These are phyloP conservation scores for Knufia petricola DNA, from an alignment of 2,329 filamentous ascomycete genomes.

Conservation along the genomic window DNA sequence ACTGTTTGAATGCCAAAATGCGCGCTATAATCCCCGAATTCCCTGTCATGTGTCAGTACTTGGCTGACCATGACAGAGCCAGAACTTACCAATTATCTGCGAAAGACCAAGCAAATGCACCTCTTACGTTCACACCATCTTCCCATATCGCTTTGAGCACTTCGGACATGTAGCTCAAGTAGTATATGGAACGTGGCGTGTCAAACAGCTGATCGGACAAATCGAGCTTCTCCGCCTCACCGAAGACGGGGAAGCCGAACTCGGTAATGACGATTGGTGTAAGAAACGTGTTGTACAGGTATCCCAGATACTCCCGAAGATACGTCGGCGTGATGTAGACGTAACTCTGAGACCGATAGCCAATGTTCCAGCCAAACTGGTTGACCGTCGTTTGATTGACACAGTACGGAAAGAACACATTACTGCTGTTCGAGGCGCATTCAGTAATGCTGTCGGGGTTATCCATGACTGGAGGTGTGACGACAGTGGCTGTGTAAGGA, in stretches of 20 bases:
- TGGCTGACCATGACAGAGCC: constrained; percentile 9
- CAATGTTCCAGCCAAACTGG: constrained; percentile 48
- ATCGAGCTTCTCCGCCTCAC: constrained; percentile 36
- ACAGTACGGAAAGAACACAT: constrained; percentile 44
- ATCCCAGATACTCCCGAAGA: constrained; percentile 49
- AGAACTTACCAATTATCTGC: constrained; percentile 25
- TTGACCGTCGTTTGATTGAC: constrained; percentile 40
- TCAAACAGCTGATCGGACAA: constrained; percentile 46
- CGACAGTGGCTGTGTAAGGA: constrained; percentile 48
- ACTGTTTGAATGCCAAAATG: constrained; percentile 51
- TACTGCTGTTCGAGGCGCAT: constrained; percentile 40
- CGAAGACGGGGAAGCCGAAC: constrained; percentile 48
- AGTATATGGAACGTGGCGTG: constrained; percentile 45
- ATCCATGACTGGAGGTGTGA: constrained; percentile 34
- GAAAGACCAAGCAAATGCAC: constrained; percentile 46
- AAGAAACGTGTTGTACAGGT: constrained; percentile 51
- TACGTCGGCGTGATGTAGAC: constrained; percentile 43
- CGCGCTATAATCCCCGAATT: constrained; percentile 37
- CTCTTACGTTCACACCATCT: constrained; percentile 46
- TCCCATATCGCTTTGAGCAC: constrained; percentile 47
- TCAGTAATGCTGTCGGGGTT: constrained; percentile 34
- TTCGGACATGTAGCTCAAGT: constrained; percentile 45
- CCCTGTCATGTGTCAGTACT: constrained; percentile 42
- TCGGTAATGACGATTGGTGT: constrained; percentile 41
- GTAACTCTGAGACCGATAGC: constrained; percentile 31